These are phyloP conservation scores for Laetiporus sulphureus DNA, from an alignment of 1,284 basidiomycete genomes.

Conservation along the genomic window DNA sequence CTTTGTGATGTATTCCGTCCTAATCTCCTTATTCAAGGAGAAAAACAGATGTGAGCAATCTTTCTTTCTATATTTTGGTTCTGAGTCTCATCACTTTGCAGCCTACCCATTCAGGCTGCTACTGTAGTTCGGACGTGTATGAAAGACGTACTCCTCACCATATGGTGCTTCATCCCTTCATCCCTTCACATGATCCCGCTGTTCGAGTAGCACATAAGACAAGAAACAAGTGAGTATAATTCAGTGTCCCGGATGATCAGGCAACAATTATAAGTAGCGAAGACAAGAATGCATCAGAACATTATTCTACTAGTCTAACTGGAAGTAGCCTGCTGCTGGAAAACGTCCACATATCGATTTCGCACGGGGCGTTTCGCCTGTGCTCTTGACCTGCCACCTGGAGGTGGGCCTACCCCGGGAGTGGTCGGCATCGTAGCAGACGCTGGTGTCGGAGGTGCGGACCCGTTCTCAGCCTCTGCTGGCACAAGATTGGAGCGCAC, in stretches of 20 bases:
- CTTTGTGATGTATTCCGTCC: conserved; percentile 81
- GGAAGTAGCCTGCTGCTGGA: conserved; percentile 44
- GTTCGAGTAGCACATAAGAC: too few species aligned
- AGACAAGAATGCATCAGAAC: background rate
- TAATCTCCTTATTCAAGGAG: conserved; percentile 85
- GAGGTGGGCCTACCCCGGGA: conserved; percentile 30
- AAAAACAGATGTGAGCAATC: conserved; percentile 88
- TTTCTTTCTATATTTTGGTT: conserved; percentile 9
- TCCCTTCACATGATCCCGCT: too few species aligned
- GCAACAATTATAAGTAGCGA: conserved; percentile 4
- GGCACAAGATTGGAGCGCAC: conserved; percentile 64
- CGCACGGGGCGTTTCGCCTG: conserved; percentile 69
- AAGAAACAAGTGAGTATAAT: too few species aligned
- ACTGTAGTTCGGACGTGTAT: too few species aligned
- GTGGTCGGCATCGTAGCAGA: conserved; percentile 37
- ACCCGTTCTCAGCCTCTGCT: conserved; percentile 27
- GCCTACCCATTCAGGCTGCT: conserved; percentile 78
- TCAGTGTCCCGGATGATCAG: background rate
- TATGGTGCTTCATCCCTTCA: too few species aligned
- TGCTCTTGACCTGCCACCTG: conserved; percentile 50
- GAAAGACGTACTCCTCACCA: too few species aligned
- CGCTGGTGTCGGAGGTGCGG: conserved; percentile 21
- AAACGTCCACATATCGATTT: conserved; percentile 84
- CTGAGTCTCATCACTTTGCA: conserved; percentile 22
- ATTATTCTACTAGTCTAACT: conserved; percentile 4